phyloP scores from a whole-genome alignment of 495 filamentous ascomycete genomes.

The Penicillium goetzii region DNA sequence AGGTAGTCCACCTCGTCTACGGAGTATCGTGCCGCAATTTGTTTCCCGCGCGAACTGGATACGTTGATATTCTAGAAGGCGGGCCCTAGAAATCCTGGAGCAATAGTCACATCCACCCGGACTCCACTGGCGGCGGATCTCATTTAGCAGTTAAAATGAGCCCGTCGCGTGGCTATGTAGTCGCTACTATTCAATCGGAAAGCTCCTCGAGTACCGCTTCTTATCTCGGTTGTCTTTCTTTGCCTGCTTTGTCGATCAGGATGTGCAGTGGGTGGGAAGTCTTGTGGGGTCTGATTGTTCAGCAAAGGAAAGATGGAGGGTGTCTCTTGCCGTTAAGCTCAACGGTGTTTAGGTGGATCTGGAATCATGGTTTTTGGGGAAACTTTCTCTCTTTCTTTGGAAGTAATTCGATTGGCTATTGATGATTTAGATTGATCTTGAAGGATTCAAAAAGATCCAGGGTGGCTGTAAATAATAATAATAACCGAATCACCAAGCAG shows the following conservation, averaged over 20 bases:
- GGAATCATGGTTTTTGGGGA: background rate
- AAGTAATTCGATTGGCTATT: background rate
- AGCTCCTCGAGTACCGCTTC: constrained; percentile 16
- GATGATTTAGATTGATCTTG: background rate
- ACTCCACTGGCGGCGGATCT: constrained; percentile 30
- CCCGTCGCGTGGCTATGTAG: constrained; percentile 19
- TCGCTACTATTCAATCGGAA: background rate
- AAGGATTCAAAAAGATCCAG: background rate
- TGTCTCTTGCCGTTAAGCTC: constrained; percentile 6
- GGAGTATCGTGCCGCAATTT: background rate
- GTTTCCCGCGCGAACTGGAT: constrained; percentile 2
- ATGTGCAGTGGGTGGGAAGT: constrained; percentile 1
- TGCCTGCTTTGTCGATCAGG: constrained; percentile 3
- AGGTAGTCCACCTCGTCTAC: background rate
- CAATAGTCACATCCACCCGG: constrained; percentile 28
- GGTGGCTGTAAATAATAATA: background rate
- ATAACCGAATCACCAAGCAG: background rate
- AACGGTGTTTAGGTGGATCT: constrained; percentile 1
- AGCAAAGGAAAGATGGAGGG: background rate
- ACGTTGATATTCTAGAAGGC: constrained; percentile 20
- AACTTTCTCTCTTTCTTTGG: background rate
- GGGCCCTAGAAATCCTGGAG: constrained; percentile 24
- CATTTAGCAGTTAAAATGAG: constrained; percentile 20
- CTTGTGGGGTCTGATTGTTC: background rate
- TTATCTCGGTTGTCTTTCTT: constrained; percentile 16